These are phyloP conservation scores for Zizania palustris DNA, from an alignment of 202 grass and related monocot species.

Conservation along the genomic window DNA sequence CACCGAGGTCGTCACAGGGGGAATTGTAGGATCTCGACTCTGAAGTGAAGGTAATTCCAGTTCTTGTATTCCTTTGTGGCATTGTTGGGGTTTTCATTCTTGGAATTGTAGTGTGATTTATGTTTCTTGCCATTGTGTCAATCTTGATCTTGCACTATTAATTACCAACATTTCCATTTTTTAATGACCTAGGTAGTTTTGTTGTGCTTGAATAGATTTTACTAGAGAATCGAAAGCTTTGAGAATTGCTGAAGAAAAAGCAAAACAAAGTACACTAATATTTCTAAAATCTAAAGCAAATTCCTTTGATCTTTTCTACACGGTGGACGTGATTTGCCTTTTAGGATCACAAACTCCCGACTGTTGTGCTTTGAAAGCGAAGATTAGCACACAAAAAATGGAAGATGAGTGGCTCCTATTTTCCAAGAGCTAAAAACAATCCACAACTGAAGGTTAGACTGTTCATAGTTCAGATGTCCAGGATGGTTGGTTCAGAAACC, in stretches of 20 bases:
- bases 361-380: not conserved
- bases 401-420: not conserved
- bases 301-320: not conserved
- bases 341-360: not conserved
- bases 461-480: constrained; percentile 21
- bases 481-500: constrained; percentile 30
- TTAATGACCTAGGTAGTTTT: not conserved
- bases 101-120: not conserved
- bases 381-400: not conserved
- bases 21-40: not conserved
- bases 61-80: not conserved
- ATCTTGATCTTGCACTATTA: not conserved
- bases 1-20: constrained; percentile 27
- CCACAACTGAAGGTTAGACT: not conserved
- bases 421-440: not conserved
- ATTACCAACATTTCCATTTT: not conserved
- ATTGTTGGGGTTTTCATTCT: not conserved
- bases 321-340: not conserved
- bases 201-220: not conserved
- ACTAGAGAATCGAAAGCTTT: not conserved
- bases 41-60: constrained; percentile 26
- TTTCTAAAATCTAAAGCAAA: not conserved
- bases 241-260: not conserved
- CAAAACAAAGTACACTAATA: not conserved
- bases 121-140: not conserved